Evolutionary conservation across 2,329 filamentous ascomycete species (phyloP).

Genomic region (Aureobasidium namibiae): DNA sequence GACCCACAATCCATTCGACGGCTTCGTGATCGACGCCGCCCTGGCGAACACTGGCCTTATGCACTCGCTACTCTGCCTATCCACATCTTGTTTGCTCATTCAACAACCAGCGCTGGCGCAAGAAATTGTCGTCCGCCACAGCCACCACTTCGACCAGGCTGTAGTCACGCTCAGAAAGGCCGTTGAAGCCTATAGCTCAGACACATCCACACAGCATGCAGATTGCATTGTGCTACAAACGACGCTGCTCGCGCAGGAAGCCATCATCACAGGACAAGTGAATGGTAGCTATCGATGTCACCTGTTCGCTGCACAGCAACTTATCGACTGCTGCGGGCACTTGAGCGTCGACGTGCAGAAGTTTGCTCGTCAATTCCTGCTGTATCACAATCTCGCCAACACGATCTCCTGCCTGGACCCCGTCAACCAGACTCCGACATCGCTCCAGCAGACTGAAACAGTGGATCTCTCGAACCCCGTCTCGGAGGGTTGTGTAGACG

Average conservation of each 20-base stretch:
- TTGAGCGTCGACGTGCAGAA: slow-evolving; percentile 61
- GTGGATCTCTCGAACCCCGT: slow-evolving; percentile 26
- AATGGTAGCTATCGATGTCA: slow-evolving; percentile 71
- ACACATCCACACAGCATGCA: slow-evolving; percentile 13
- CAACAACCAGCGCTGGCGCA: slow-evolving; percentile 36
- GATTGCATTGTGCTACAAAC: slow-evolving; percentile 54
- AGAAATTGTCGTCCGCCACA: slow-evolving; percentile 45
- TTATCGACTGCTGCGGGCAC: slow-evolving; percentile 51
- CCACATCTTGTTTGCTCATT: slow-evolving; percentile 63
- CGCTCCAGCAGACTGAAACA: slow-evolving; percentile 29
- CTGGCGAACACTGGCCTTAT: slow-evolving; percentile 73
- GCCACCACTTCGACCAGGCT: slow-evolving; percentile 44
- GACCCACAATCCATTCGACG: slow-evolving; percentile 75
- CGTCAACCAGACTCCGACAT: slow-evolving; percentile 17
- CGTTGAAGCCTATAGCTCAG: slow-evolving; percentile 13
- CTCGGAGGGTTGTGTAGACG: neutral
- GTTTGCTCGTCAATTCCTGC: slow-evolving; percentile 68
- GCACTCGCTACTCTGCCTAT: slow-evolving; percentile 80
- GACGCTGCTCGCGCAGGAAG: slow-evolving; percentile 52
- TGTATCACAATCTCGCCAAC: slow-evolving; percentile 64
- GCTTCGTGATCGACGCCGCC: slow-evolving; percentile 74
- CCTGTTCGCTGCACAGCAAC: slow-evolving; percentile 63
- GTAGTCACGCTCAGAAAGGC: slow-evolving; percentile 19
- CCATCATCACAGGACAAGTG: slow-evolving; percentile 52
- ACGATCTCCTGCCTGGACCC: slow-evolving; percentile 47